These are phyloP conservation scores for Pelargonium citronellum DNA, from an alignment of 441 rosid genomes.

Conservation along the genomic window DNA sequence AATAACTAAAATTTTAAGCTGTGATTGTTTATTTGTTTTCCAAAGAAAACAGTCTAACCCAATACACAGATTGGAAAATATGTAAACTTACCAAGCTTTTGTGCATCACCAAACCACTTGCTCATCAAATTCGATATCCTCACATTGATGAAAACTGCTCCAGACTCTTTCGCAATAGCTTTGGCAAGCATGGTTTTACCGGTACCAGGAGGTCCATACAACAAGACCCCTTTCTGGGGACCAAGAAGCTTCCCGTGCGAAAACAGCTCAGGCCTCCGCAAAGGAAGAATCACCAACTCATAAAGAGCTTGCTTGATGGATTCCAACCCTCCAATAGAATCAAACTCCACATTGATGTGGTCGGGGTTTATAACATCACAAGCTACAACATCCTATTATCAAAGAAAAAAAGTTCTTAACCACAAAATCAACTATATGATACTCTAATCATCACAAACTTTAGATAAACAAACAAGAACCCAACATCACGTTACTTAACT, in stretches of 20 bases:
- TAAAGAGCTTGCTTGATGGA: constrained; percentile 62
- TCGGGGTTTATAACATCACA: constrained; percentile 93
- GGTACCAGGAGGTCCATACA: constrained; percentile 94
- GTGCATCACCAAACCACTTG: constrained; percentile 99
- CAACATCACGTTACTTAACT: not conserved
- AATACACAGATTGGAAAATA: not conserved
- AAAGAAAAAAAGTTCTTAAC: not conserved
- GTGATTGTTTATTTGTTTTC: too few relatives aligned
- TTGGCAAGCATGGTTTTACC: constrained; percentile 99
- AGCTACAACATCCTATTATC: constrained; percentile 77
- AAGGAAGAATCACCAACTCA: constrained; percentile 81
- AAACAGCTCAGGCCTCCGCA: constrained; percentile 81
- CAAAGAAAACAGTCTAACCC: too few relatives aligned
- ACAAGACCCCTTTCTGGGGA: constrained; percentile 89
- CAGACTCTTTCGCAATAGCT: constrained; percentile 92
- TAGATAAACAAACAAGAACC: not conserved
- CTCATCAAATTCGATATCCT: constrained; percentile 85
- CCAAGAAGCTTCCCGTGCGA: constrained; percentile 84
- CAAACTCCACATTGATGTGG: constrained; percentile 81
- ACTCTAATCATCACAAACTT: too few relatives aligned
- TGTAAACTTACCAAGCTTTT: constrained; percentile 74
- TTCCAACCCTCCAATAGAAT: constrained; percentile 81
- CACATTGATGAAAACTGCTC: constrained; percentile 88
- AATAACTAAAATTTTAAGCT: too few relatives aligned
- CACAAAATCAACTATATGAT: not conserved